Evolutionary conservation across 2,329 filamentous ascomycete species (phyloP).

Genomic region (Botrytis aclada): DNA sequence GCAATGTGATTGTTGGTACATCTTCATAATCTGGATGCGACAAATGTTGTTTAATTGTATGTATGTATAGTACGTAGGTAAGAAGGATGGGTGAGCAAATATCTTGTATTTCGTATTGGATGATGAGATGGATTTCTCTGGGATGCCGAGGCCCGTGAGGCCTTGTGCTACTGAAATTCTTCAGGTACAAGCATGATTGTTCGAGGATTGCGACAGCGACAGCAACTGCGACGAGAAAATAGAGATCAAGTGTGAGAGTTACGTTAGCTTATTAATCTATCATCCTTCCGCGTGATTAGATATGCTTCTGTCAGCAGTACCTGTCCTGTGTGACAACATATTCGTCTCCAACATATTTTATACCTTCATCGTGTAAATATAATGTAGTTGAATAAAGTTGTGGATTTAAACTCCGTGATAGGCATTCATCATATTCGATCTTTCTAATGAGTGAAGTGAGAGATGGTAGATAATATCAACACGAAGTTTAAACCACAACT

Average conservation of each 20-base stretch:
- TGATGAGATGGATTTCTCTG: background rate
- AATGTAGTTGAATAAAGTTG: background rate
- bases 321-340: too few species aligned
- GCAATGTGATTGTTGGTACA: background rate
- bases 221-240: background rate
- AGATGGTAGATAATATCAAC: too few species aligned
- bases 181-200: background rate
- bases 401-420: background rate
- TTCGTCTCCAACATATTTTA: background rate
- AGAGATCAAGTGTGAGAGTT: background rate
- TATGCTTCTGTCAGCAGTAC: too few species aligned
- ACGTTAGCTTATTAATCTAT: background rate
- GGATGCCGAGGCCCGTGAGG: background rate
- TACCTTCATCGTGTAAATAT: rapidly evolving
- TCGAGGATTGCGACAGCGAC: background rate
- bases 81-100: background rate
- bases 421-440: too few species aligned
- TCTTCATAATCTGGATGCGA: background rate
- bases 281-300: too few species aligned
- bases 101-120: background rate
- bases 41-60: background rate
- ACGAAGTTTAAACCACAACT: too few species aligned
- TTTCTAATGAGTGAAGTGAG: too few species aligned
- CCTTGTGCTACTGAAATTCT: background rate
- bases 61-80: background rate